Evolutionary conservation across 768 basidiomycete genomes (phyloP).

Genomic region (Calocybe indica): DNA sequence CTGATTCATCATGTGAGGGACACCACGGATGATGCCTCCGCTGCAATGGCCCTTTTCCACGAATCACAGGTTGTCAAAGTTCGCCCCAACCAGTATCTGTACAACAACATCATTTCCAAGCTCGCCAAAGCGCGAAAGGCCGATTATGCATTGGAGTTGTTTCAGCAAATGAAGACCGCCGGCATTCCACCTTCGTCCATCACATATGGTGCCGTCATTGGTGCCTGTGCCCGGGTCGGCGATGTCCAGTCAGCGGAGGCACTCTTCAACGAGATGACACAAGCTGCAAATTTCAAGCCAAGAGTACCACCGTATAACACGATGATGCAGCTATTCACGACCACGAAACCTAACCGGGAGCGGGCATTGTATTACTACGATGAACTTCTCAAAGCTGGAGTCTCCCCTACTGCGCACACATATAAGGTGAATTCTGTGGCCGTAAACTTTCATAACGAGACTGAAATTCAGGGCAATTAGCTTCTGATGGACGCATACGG

Average conservation of each 20-base stretch:
- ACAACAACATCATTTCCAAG: constrained; percentile 97
- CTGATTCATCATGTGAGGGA: constrained; percentile 85
- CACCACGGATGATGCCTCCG: constrained; percentile 91
- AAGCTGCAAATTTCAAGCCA: constrained; percentile 69
- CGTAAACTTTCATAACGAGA: too few relatives aligned
- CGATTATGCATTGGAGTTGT: constrained; percentile 81
- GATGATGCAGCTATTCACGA: constrained; percentile 96
- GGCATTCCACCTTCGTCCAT: constrained; percentile 70
- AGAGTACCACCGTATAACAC: constrained; percentile 95
- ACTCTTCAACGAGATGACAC: constrained; percentile 82
- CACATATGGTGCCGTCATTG: constrained; percentile 92
- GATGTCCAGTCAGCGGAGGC: constrained; percentile 76
- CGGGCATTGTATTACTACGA: constrained; percentile 73
- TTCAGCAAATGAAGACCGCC: constrained; percentile 75
- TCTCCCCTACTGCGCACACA: constrained; percentile 83
- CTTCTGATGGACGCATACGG: constrained; percentile 89
- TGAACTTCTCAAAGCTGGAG: constrained; percentile 49
- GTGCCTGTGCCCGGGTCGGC: constrained; percentile 90
- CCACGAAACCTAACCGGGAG: constrained; percentile 82
- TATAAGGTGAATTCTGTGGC: constrained; percentile 72
- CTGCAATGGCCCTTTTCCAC: constrained; percentile 78
- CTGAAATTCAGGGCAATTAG: constrained; percentile 25
- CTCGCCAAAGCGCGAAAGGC: constrained; percentile 92
- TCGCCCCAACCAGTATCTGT: constrained; percentile 78
- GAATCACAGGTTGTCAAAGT: constrained; percentile 72